Evolutionary conservation across 2,329 filamentous ascomycete genomes (phyloP), one percentile per base, ranked within the genome.

Genomic region (Alternaria burnsii): DNA sequence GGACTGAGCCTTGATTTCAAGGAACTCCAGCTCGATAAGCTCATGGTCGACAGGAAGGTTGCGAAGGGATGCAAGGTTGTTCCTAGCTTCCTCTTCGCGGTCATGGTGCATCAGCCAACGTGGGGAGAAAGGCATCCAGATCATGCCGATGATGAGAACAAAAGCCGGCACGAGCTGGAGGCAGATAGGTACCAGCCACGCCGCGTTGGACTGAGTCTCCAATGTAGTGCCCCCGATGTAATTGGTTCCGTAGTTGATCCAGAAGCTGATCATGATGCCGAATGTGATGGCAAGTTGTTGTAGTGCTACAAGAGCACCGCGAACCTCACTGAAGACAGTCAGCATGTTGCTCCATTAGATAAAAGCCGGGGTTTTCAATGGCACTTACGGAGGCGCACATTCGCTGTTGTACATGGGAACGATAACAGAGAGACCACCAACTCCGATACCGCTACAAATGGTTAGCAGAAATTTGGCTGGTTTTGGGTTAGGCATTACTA

Each of bases 1-100:
- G 0, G 88, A 89, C 75, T 93, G 89, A 0, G 91, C 90, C 76
- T 92, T 91, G 79, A 94, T 94, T 74, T 94, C 91, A n/a, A 93
- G 85, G 72, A 90, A 93, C 71, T 94, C 92, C 1, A 93, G 82
- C 65, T 90, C 85, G 38, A 94, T 86, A 0, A 92, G 83, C 58
- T 91, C 88, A 71, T 93, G 85, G 64, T 90, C 85, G 16, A 80
- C 72, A 0, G 86, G 76, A 0, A 92, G 83, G 6, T 83, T 84
- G 24, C 92, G 87, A 3, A 94, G 86, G 51, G 75, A 82, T 0
- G 90, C 86, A 1, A 94, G 83, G 1, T 88, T 87, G 10, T 75
- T 74, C 16, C 86, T 85, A 0, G 89, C 89, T 73, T 94, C 91
- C 0, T 83, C 83, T 70, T 93, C 90, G 36, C 90, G 88, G 58